Evolutionary conservation across 2,329 filamentous ascomycete species (phyloP).

Genomic region (Penicillium sp.): DNA sequence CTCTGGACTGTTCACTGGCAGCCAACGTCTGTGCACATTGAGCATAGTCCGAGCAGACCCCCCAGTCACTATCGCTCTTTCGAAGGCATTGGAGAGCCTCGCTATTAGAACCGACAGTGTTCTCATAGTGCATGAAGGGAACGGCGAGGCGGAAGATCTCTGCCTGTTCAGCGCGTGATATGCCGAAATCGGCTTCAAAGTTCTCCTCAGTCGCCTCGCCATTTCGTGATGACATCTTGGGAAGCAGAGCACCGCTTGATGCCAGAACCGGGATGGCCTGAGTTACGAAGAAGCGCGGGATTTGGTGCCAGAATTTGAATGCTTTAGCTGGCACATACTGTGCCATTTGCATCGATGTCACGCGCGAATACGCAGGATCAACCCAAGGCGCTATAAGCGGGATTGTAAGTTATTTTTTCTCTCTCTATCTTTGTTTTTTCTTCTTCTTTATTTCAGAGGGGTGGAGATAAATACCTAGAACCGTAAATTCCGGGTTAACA

Average conservation of each 20-base stretch:
- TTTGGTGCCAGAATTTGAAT: slow-evolving; percentile 31
- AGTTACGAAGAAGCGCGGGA: slow-evolving; percentile 32
- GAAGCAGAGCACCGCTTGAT: slow-evolving; percentile 24
- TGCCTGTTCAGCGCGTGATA: slow-evolving; percentile 13
- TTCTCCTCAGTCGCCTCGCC: slow-evolving; percentile 2
- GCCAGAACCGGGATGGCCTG: slow-evolving; percentile 26
- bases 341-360: slow-evolving; percentile 30
- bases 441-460: not conserved
- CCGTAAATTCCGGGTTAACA: slow-evolving; percentile 10
- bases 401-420: slow-evolving; percentile 13
- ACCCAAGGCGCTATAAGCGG: slow-evolving; percentile 50
- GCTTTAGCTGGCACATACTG: slow-evolving; percentile 30
- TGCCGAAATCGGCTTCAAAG: slow-evolving; percentile 23
- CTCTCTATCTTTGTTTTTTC: slow-evolving; percentile 14
- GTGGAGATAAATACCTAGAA: slow-evolving; percentile 18
- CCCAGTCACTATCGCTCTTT: slow-evolving; percentile 40
- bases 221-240: slow-evolving; percentile 8
- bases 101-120: slow-evolving; percentile 40
- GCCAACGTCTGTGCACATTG: slow-evolving; percentile 23
- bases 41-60: slow-evolving; percentile 41
- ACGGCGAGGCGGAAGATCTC: slow-evolving; percentile 21
- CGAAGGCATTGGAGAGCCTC: slow-evolving; percentile 45
- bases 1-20: not conserved
- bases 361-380: slow-evolving; percentile 41
- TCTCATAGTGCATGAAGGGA: slow-evolving; percentile 32